Conservation (phyloP, 208 protist genomes). For the Crithidia brevicula region DNA sequence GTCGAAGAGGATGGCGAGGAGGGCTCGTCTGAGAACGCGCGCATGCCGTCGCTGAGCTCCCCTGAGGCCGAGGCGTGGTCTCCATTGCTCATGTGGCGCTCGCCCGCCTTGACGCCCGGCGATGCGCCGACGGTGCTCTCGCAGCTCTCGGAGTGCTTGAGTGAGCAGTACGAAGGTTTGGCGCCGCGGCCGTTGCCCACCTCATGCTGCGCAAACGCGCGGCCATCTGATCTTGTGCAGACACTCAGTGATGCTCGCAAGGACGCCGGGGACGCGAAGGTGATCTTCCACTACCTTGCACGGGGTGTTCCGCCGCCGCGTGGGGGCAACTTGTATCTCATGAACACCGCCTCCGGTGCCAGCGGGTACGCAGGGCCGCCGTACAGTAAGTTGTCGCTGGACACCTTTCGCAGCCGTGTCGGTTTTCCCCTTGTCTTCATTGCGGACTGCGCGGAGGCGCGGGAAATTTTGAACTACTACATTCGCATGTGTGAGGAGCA, state of each 20-base stretch:
- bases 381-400: slow-evolving; percentile 54
- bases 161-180: slow-evolving; percentile 74
- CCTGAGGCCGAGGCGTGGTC: slow-evolving; percentile 32
- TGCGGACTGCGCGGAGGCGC: slow-evolving; percentile 81
- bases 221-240: slow-evolving; percentile 58
- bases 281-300: slow-evolving; percentile 86
- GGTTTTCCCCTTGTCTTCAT: slow-evolving; percentile 85
- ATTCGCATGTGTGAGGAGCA: slow-evolving; percentile 64
- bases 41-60: slow-evolving; percentile 27
- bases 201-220: slow-evolving; percentile 56
- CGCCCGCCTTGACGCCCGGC: slow-evolving; percentile 63
- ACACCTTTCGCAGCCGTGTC: slow-evolving; percentile 58
- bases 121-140: slow-evolving; percentile 54
- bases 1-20: slow-evolving; percentile 31
- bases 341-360: slow-evolving; percentile 31
- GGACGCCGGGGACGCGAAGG: slow-evolving; percentile 65
- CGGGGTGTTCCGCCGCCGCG: slow-evolving; percentile 67
- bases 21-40: slow-evolving; percentile 13
- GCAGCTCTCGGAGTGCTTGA: slow-evolving; percentile 63
- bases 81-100: slow-evolving; percentile 79
- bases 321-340: slow-evolving; percentile 54
- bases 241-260: slow-evolving; percentile 66
- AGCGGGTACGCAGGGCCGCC: slow-evolving; percentile 30
- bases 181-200: slow-evolving; percentile 64
- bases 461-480: slow-evolving; percentile 66